Conservation (phyloP, 2,329 filamentous ascomycete genomes). For the Aspergillus sp. region DNA sequence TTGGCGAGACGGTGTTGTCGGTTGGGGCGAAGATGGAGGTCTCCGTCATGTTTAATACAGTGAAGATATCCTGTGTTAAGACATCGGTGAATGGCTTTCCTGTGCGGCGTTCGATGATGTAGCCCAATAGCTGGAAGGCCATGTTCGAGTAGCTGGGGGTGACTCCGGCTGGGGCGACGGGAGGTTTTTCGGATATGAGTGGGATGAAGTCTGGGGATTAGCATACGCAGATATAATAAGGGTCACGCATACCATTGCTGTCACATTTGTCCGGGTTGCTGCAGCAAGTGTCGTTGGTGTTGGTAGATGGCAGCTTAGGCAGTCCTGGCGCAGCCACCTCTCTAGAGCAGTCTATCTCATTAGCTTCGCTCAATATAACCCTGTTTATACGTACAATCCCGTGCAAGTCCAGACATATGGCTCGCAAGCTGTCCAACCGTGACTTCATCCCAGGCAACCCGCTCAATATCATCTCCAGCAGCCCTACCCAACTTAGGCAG, state of each 20-base stretch:
- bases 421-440: constrained; percentile 25
- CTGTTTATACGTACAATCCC: constrained; percentile 17
- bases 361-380: not conserved
- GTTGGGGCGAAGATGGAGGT: not conserved
- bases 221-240: too few species aligned
- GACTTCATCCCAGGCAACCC: constrained; percentile 19
- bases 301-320: not conserved
- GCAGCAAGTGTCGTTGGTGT: not conserved
- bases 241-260: not conserved
- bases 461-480: not conserved
- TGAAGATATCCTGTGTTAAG: not conserved
- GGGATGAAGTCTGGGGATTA: not conserved
- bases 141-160: not conserved
- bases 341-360: not conserved
- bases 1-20: not conserved
- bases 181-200: not conserved
- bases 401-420: constrained; percentile 22
- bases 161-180: not conserved
- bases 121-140: not conserved
- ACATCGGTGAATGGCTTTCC: not conserved
- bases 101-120: not conserved
- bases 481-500: constrained; percentile 35
- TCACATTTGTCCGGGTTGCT: not conserved
- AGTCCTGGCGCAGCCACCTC: not conserved
- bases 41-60: not conserved